phyloP scores from a whole-genome alignment of 2,329 filamentous ascomycete genomes.

The Sporothrix inflata region DNA sequence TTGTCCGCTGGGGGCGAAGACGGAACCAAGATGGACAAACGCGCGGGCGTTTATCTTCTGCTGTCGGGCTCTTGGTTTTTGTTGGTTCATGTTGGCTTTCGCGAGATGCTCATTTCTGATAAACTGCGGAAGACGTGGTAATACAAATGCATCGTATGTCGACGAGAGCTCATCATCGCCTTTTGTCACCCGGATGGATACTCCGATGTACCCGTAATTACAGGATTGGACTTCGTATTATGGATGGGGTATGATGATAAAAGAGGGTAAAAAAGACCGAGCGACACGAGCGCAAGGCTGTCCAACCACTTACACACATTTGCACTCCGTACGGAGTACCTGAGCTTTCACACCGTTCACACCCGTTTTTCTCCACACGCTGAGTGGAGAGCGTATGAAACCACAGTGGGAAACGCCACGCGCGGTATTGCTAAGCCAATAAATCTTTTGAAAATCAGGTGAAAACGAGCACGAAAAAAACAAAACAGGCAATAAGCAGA shows the following conservation, averaged over 20 bases:
- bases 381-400: neutral
- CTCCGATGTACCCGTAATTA: neutral
- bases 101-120: conserved; percentile 7
- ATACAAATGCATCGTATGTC: neutral
- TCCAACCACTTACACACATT: conserved; percentile 13
- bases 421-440: too few relatives aligned
- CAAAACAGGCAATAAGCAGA: neutral
- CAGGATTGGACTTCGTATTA: neutral
- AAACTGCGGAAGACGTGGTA: neutral
- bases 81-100: neutral
- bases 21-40: conserved; percentile 15
- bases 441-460: neutral
- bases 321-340: neutral
- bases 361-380: neutral
- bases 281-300: neutral
- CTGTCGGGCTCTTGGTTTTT: neutral
- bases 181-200: neutral
- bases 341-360: neutral
- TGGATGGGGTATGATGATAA: neutral
- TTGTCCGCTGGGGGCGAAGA: conserved; percentile 17
- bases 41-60: neutral
- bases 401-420: too few relatives aligned
- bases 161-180: neutral
- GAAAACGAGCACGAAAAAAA: neutral
- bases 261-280: neutral